Evolutionary conservation across 768 basidiomycete species (phyloP), one percentile per base, ranked within the genome.

Genomic region (Lyophyllum shimeji): DNA sequence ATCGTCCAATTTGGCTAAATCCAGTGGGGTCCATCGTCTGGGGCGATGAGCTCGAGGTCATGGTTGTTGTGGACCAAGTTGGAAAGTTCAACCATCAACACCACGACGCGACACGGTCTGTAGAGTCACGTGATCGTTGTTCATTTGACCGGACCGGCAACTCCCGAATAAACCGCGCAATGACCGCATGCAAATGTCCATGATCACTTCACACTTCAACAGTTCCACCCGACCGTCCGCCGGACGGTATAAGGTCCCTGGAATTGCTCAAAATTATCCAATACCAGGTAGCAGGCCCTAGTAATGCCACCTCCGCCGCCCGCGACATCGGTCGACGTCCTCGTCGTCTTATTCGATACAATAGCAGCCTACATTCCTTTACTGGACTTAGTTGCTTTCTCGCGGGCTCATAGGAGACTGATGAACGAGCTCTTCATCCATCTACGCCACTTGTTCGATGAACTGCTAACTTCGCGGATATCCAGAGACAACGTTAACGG

Each of bases 1-100:
- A 85, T 49, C 78, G 76, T 8, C 88, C 88, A n/a, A 87, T 74
- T 58, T 83, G 82, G 27, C 45, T 46, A 45, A 42, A 53, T 27
- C 25, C 52, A 27, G 11, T 42, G 3, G 46, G n/a, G 31, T 34
- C 45, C 52, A 71, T 74, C 29, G 58, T 42, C 7, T 27, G 31
- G 17, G n/a, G 47, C 31, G 46, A 51, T 39, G 24, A 27, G 23
- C 52, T 45, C 18, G 34, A 39, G 43, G 52, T 45, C 40, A 43
- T 29, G 23, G 50, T 27, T n/a, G 50, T 51, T n/a, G 17, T 9
- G 42, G 50, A 23, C 20, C 20, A 37, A 50, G 20, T 37, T 49
- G 18, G 23, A 43, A 51, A 43, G n/a, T 51, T 43, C 37, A 50
- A 42, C 29, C 50, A 51, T 27, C 23, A 39, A 51, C 37, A 11